A percentile compares a stretch with the other conserved stretches of the same genome.
Evolutionary conservation across 768 basidiomycete genomes (phyloP).

Genomic region (Mycena epipterygia): DNA sequence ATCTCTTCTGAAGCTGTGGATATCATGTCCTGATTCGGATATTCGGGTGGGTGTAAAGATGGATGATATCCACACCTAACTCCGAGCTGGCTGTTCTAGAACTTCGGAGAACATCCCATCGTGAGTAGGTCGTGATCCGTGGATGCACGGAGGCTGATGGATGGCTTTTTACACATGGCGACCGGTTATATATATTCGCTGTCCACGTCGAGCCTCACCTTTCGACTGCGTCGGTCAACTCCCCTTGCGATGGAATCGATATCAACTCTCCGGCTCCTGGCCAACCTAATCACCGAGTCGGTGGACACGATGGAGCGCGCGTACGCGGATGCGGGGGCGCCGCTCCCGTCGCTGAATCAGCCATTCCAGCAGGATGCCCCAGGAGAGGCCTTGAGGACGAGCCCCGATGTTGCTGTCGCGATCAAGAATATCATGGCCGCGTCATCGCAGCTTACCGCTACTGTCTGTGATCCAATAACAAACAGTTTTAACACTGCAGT

Average conservation of each 20-base stretch:
- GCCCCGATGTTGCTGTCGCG: constrained; percentile 4
- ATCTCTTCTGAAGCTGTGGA: too few relatives aligned
- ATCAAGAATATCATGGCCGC: constrained; percentile 24
- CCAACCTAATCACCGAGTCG: constrained; percentile 16
- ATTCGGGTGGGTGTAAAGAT: too few relatives aligned
- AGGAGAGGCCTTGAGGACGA: background rate
- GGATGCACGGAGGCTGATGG: too few relatives aligned
- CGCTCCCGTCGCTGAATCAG: constrained; percentile 3
- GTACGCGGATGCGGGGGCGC: background rate
- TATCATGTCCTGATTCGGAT: too few relatives aligned
- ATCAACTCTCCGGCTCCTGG: constrained; percentile 27
- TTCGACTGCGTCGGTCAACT: too few relatives aligned
- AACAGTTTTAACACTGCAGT: background rate
- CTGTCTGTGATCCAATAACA: constrained; percentile 15
- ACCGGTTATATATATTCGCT: too few relatives aligned
- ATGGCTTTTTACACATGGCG: too few relatives aligned
- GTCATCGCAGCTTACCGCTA: constrained; percentile 20
- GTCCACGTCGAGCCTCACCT: too few relatives aligned
- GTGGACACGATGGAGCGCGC: constrained; percentile 7
- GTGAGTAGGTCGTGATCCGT: too few relatives aligned
- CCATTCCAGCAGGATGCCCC: constrained; percentile 12
- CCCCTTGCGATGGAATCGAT: background rate
- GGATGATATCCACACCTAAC: too few relatives aligned
- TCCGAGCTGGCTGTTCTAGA: too few relatives aligned
- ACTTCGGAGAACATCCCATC: too few relatives aligned